These are phyloP conservation scores for Blastobotrys malaysiensis DNA, from an alignment of 1,139 yeast genomes.

Conservation along the genomic window DNA sequence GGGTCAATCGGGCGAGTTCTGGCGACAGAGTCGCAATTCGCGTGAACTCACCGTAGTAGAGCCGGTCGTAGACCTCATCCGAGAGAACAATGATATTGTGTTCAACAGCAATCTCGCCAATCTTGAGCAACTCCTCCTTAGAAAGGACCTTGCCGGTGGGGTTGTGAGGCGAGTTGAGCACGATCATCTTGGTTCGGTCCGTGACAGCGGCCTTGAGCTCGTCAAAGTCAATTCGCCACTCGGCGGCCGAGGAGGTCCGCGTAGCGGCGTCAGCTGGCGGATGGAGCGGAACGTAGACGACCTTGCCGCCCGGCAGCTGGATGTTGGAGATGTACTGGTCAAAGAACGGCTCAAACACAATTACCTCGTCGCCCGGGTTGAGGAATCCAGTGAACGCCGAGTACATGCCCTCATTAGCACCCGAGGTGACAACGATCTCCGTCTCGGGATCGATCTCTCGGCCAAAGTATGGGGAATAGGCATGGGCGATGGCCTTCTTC, in stretches of 20 bases:
- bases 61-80: slow-evolving; percentile 93
- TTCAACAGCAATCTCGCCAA: slow-evolving; percentile 79
- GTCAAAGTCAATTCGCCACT: slow-evolving; percentile 81
- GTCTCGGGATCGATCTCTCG: slow-evolving; percentile 52
- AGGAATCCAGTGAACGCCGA: slow-evolving; percentile 79
- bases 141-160: slow-evolving; percentile 91
- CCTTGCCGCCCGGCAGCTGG: slow-evolving; percentile 88
- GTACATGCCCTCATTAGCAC: slow-evolving; percentile 94
- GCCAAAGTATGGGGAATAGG: slow-evolving; percentile 63
- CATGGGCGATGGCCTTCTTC: slow-evolving; percentile 58
- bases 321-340: slow-evolving; percentile 94
- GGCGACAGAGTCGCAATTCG: slow-evolving; percentile 80
- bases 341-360: slow-evolving; percentile 96
- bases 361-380: slow-evolving; percentile 86
- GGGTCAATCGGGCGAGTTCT: slow-evolving; percentile 69
- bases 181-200: slow-evolving; percentile 73
- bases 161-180: slow-evolving; percentile 90
- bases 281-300: slow-evolving; percentile 75
- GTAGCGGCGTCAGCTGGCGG: slow-evolving; percentile 71
- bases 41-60: slow-evolving; percentile 68
- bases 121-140: slow-evolving; percentile 59
- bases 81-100: slow-evolving; percentile 71
- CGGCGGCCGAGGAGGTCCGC: slow-evolving; percentile 69
- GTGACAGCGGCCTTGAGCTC: slow-evolving; percentile 66
- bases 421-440: slow-evolving; percentile 81